Evolutionary conservation across 2,329 filamentous ascomycete genomes (phyloP), one percentile per base, ranked within the genome.

Genomic region (Pochonia chlamydosporia): DNA sequence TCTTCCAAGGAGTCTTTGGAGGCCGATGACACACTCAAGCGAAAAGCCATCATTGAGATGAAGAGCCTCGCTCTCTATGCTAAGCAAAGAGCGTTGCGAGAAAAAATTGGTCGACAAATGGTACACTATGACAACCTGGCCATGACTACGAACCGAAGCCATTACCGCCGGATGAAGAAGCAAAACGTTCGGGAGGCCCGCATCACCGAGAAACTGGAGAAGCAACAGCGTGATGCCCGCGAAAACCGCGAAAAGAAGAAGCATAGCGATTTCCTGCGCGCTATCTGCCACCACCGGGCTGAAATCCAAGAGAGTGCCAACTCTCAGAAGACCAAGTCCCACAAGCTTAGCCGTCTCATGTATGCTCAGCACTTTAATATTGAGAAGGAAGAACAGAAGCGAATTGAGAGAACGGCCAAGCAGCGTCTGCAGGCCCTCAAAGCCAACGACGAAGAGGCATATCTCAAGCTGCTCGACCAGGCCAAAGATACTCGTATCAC

Each of bases 401-500:
- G 93, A 53, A 87, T 99, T 56, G 93, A 99, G 73, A 82, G 93
- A 54, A 99, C 92, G 9, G 93, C 93, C 54, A 99, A 99, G 76
- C 93, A 99, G 69, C 93, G 93, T 96, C 84, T 99, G 55, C 92
- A 97, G 69, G 93, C 93, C 52, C 79, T 99, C 65, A 97, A 96
- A 73, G 92, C 93, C 60, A 95, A 99, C 82, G 93, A 99, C 67
- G 93, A 99, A 73, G 93, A 97, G 71, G 95, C 93, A 1, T 99
- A 99, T 66, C 81, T 99, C 70, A 96, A 96, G 70, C 78, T 99
- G 63, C 85, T 99, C 59, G 93, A 95, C 63, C 92, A 99, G 69
- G 93, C 93, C 61, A 99, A 99, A 75, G 93, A 99, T 74, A 97
- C 92, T 33, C 92, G 93, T 84, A 99, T 99, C 55, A 96, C 93